Evolutionary conservation across 805 yeast genomes (phyloP), one percentile per base, ranked within the genome.

Genomic region (Citeromyces nyonsensis): DNA sequence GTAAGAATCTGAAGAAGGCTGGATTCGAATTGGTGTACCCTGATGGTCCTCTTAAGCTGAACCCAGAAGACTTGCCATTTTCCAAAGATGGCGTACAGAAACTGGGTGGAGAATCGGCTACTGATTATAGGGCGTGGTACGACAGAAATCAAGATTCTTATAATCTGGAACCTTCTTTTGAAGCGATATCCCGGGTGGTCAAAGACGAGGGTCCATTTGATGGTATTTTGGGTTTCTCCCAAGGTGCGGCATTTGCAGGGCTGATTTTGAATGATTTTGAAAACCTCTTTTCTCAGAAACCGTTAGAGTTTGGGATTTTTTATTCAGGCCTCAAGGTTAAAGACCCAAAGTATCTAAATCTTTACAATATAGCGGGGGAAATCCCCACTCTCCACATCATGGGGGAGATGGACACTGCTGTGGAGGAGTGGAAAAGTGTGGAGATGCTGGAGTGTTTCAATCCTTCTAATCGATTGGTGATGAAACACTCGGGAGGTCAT

Each of bases 401-500:
- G 38, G 98, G 98, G 24, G 79, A 85, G 32, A 57, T 80, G 15
- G 98, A 91, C 45, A 78, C 91, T 10, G 76, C 91, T 18, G 94
- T 91, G 5, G 72, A 79, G 6, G 75, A 73, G 20, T 78, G 69
- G 18, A 63, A 94, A 44, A 68, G 86, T 0, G 57, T 69, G 55
- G 61, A 63, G 15, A 57, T 91, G 28, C 71, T 66, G 36, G 69
- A 77, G 33, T 66, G 68, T 33, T 65, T 56, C 13, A 59, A 52
- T 22, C 45, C 54, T 12, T 47, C 53, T 15, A 57, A 80, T 4
- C 59, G 54, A 5, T 36, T 52, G 11, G 54, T 74, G 7, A 33
- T 78, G 37, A 77, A 70, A 40, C 98, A 88, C 47, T 96, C 96
- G 7, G 97, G 98, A 38, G 96, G 97, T 2, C 98, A 88, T 49